Evolutionary conservation across 108 stramenopile species (phyloP), one percentile per base, ranked within the genome.

Genomic region (Nitzschia palea): DNA sequence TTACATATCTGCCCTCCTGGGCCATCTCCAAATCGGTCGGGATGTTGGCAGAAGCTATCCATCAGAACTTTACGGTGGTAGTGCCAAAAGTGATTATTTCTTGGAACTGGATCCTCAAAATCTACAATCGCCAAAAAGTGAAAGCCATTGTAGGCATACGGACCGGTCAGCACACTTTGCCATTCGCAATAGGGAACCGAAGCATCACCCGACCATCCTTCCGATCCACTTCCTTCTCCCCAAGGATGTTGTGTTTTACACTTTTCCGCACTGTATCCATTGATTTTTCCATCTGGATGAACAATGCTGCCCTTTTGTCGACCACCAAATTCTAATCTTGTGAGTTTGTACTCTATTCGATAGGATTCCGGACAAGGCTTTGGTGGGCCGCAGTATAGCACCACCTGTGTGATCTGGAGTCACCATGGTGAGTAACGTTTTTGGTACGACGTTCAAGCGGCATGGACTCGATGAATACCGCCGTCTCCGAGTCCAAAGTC

Each of bases 81-180:
- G 35, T 70, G 69, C 69, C 69, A 70, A 45, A 70, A 70, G 25
- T 70, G 69, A 37, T 70, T 70, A 48, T 70, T 70, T 30, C 69
- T 44, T 6, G 69, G 69, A 28, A 59, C 45, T 12, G 69, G 69
- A 51, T 70, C 55, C 8, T 44, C 37, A 60, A 70, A 70, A 50
- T 70, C 69, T 12, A 35, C 57, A 61, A 70, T 70, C 8, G 69
- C 47, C 30, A 70, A 14, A 28, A 70, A 70, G 29, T 55, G 53
- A 32, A 70, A 70, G 34, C 69, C 69, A 29, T 70, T 70, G 58
- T 70, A 70, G 6, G 37, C 69, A 33, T 57, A 70, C 0, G 44
- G 31, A 0, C 59, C 69, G 2, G 5, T 36, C 1, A 34, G 59
- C 3, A 70, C 69, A 31, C 55, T 42, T 27, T 70, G 69, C 69